Base-by-base conservation (phyloP, 768 basidiomycete genomes). In the Suillus spraguei region DNA sequence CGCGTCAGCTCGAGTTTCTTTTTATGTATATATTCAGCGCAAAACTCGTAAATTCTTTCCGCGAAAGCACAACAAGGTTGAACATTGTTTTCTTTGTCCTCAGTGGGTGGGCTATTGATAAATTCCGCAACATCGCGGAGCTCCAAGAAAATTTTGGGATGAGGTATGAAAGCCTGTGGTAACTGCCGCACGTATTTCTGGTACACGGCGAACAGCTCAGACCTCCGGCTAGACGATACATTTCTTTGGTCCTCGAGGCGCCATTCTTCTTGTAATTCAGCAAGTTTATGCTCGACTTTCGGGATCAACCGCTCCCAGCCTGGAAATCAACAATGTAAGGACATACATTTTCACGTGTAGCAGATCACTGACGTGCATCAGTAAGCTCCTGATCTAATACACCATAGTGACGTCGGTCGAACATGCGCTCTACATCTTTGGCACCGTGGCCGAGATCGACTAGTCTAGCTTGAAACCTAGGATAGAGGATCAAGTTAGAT, bases 251-350 rank as follows among this genome's bases (percentile, higher is more conserved):
- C 20, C 32, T 33, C 20, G 17, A 56, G 13, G 14, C 32, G 22
- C n/a, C 59, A 42, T 60, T 20, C 32, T 33, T 44, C 59, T 17
- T 60, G 53, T n/a, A 49, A 35, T 33, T 22, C 13, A 11, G 59
- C 32, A 24, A 60, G 42, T 32, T 33, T 58, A 9, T 10, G n/a
- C 49, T 55, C 59, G 8, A 60, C 32, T 17, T 32, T 60, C 9
- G 59, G 59, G 6, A 44, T 32, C 11, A 60, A 33, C 24, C 17
- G 50, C n/a, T 49, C 22, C 59, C 59, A 60, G 11, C 59, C 59
- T 60, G 35, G 1, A 60, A 33, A 55, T 33, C n/a, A 7, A 11
- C n/a, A 9, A 39, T 17, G 22, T 39, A 11, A 24, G 8, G n/a
- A 38, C n/a, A 8, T 14, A 11, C 13, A 5, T 24, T 5, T 20